phyloP scores from a whole-genome alignment of 352 stramenopile species.

The Plasmopara halstedii region DNA sequence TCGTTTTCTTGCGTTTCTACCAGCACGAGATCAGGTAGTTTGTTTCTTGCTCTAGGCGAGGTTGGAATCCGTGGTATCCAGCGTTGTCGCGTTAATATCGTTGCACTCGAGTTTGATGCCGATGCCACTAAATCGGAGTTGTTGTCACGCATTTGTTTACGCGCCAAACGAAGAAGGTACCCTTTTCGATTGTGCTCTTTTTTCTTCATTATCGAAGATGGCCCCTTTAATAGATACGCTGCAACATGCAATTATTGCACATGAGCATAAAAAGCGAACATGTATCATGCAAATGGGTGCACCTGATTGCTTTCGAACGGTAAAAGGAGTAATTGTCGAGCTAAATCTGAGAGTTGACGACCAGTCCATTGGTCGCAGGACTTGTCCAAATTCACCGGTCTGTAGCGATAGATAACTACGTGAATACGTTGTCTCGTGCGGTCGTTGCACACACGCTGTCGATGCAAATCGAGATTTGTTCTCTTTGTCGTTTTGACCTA shows the following conservation, averaged over 20 bases:
- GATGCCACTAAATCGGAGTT: neutral
- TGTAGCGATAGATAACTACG: slow-evolving; percentile 4
- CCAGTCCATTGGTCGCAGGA: slow-evolving; percentile 16
- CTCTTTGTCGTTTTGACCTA: slow-evolving; percentile 25
- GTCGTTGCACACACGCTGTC: slow-evolving; percentile 5
- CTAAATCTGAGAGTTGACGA: neutral
- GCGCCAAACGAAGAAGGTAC: slow-evolving; percentile 52
- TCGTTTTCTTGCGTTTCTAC: neutral
- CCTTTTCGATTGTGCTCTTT: slow-evolving; percentile 77
- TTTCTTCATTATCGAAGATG: slow-evolving; percentile 21
- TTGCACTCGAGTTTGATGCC: neutral
- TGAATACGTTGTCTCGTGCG: slow-evolving; percentile 4
- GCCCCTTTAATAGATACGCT: slow-evolving; percentile 8
- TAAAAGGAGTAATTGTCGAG: neutral
- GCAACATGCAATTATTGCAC: neutral
- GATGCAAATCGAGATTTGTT: slow-evolving; percentile 21
- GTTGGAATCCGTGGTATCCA: neutral
- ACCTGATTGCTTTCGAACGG: slow-evolving; percentile 20
- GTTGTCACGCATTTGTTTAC: slow-evolving; percentile 35
- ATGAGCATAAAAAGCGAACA: neutral
- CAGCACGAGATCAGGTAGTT: neutral
- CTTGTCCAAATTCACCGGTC: slow-evolving; percentile 9
- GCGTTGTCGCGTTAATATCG: slow-evolving; percentile 2
- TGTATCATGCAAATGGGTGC: neutral
- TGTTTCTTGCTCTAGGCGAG: no score